Percentiles rank a stretch among this genome's conserved stretches.
Evolutionary conservation across 768 basidiomycete species (phyloP).

Genomic region (Phlegmacium glaucopus): DNA sequence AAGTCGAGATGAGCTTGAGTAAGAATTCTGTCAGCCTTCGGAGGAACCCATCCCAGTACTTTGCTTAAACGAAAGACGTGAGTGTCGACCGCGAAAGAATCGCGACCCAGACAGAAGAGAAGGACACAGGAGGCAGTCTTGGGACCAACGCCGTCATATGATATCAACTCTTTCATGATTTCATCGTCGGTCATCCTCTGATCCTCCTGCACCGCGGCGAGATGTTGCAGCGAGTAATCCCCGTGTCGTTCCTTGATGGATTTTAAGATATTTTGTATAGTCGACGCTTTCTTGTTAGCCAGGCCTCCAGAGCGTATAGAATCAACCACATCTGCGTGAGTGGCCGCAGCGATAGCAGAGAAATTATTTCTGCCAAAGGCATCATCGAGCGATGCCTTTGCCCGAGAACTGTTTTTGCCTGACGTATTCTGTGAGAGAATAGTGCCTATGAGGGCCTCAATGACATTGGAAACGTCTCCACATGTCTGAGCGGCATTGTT

Average conservation of each 20-base stretch:
- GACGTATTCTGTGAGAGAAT: constrained; percentile 63
- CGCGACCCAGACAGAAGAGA: constrained; percentile 56
- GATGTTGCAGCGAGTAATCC: constrained; percentile 55
- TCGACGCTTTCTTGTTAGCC: constrained; percentile 56
- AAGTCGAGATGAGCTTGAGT: constrained; percentile 58
- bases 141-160: constrained; percentile 56
- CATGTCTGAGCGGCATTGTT: constrained; percentile 42
- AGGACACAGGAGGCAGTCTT: constrained; percentile 64
- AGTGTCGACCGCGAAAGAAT: constrained; percentile 63
- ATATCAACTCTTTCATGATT: constrained; percentile 56
- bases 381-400: constrained; percentile 45
- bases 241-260: constrained; percentile 45
- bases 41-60: constrained; percentile 49
- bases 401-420: constrained; percentile 43
- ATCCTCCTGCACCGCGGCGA: constrained; percentile 24
- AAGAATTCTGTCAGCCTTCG: constrained; percentile 42
- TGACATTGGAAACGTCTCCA: constrained; percentile 47
- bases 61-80: constrained; percentile 55
- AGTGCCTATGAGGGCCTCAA: constrained; percentile 55
- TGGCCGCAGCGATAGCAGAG: constrained; percentile 42
- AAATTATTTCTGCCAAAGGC: constrained; percentile 51
- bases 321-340: constrained; percentile 38
- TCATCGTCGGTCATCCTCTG: constrained; percentile 37
- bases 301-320: constrained; percentile 54
- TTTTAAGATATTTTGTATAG: constrained; percentile 46